Evolutionary conservation across 331 rosid genomes (phyloP), one percentile per base, ranked within the genome.

Genomic region (Quercus phellos): DNA sequence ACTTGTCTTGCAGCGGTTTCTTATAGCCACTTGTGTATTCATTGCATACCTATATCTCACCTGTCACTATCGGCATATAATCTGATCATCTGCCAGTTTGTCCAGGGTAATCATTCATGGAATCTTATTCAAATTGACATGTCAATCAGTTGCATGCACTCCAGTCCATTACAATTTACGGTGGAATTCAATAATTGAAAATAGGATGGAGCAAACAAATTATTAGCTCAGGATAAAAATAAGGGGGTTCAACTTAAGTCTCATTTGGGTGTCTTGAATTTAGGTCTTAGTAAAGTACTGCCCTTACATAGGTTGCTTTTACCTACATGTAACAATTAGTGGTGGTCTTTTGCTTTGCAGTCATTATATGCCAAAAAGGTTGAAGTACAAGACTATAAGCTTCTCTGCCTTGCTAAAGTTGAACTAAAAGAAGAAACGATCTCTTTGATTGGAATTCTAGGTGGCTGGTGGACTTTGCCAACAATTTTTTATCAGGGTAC

Each of bases 391-490:
- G 96, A 92, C 79, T 92, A 87, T 80, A 84, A 79, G 87, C 77
- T 92, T 83, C 73, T 90, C 26, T 89, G 93, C 63, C 74, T 90
- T 68, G 97, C 96, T 63, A 77, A 58, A 83, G 88, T 90, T 51
- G 92, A 90, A 90, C 76, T 90, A 10, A 77, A 79, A 78, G 84
- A 77, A 68, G 84, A 83, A 32, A 79, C 80, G 82, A 81, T 87
- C 79, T 85, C 88, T 29, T 74, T 92, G 82, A 79, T 90, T 60
- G 97, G 96, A 72, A 78, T 92, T 86, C 92, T 92, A 55, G 93
- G 97, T 80, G 86, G 86, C 60, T 92, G 97, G 97, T 92, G 97
- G 97, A 34, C 77, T 66, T 66, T 88, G 84, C 91, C 93, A 2
- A 75, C 51, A 9, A 38, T 77, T 58, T 53, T 69, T 46, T 79